These are phyloP conservation scores for Candida adriatica DNA, from an alignment of 805 yeast species.

Conservation along the genomic window DNA sequence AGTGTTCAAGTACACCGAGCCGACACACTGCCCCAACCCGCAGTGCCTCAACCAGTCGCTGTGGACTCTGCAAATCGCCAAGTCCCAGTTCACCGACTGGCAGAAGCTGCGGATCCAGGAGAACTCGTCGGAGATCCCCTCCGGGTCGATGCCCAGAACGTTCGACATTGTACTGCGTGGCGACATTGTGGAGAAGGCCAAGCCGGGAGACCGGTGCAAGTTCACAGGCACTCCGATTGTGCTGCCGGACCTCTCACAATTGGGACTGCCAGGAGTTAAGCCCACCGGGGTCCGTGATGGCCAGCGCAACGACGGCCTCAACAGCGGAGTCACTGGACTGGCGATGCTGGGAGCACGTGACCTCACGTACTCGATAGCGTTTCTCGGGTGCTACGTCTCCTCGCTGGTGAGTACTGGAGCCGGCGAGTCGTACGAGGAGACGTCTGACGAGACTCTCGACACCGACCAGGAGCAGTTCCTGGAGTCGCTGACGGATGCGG, in stretches of 20 bases:
- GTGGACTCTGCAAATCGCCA: constrained; percentile 79
- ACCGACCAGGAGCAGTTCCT: constrained; percentile 78
- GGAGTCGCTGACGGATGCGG: constrained; percentile 71
- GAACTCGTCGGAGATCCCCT: constrained; percentile 93
- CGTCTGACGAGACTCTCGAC: constrained; percentile 35
- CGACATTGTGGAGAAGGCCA: constrained; percentile 90
- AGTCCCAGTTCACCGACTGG: constrained; percentile 92
- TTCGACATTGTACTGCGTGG: constrained; percentile 89
- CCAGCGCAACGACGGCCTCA: constrained; percentile 52
- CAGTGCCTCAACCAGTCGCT: constrained; percentile 79
- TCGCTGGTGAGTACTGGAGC: constrained; percentile 40
- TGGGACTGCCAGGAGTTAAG: constrained; percentile 92
- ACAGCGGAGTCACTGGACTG: constrained; percentile 84
- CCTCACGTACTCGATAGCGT: constrained; percentile 84
- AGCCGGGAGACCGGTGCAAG: constrained; percentile 93
- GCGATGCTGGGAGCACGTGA: constrained; percentile 85
- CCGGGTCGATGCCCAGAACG: constrained; percentile 98
- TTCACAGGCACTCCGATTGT: constrained; percentile 95
- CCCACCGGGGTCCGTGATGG: constrained; percentile 73
- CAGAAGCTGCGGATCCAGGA: constrained; percentile 94
- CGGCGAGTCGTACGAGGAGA: constrained; percentile 32
- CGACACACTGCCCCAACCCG: constrained; percentile 84
- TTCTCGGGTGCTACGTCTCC: constrained; percentile 84
- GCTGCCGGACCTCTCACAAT: constrained; percentile 88
- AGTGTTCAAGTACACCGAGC: constrained; percentile 88